Evolutionary conservation across 768 basidiomycete species (phyloP).

Genomic region (Tulasnella sp.): DNA sequence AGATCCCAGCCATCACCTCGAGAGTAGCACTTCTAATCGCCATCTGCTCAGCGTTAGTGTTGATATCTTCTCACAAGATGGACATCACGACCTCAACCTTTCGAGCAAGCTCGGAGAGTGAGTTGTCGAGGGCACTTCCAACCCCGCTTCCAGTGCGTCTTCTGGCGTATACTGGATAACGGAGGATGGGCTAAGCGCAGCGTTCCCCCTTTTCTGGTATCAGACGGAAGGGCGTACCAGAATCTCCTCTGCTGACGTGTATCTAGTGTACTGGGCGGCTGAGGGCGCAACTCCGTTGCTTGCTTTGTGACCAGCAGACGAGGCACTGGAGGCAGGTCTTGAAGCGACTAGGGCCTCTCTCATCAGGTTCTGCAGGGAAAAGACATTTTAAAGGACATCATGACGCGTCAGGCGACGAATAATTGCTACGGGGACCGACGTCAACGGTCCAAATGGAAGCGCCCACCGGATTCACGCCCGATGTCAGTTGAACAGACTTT

Average conservation of each 20-base stretch:
- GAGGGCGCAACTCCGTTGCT: background rate
- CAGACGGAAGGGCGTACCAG: background rate
- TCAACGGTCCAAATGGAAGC: too few species aligned
- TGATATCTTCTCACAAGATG: constrained; percentile 53
- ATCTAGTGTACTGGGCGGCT: background rate
- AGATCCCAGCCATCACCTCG: constrained; percentile 36
- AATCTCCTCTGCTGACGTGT: background rate
- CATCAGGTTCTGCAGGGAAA: background rate
- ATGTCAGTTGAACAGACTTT: too few species aligned
- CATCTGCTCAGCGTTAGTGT: constrained; percentile 34
- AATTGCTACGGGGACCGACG: background rate
- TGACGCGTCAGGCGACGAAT: background rate
- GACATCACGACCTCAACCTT: constrained; percentile 57
- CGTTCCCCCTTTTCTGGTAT: background rate
- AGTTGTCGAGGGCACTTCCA: constrained; percentile 46
- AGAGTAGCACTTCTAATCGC: constrained; percentile 44
- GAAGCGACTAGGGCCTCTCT: background rate
- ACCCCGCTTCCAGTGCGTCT: constrained; percentile 33
- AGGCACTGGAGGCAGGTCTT: background rate
- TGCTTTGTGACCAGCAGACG: background rate
- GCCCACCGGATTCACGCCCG: too few species aligned
- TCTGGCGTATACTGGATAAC: constrained; percentile 8
- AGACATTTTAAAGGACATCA: background rate
- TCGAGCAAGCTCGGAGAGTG: constrained; percentile 50
- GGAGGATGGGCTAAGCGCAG: background rate